Percentiles rank a stretch among this genome's conserved stretches.
These are phyloP conservation scores for Mucor ambiguus DNA, from an alignment of 371 early-diverging fungal genomes.

Conservation along the genomic window DNA sequence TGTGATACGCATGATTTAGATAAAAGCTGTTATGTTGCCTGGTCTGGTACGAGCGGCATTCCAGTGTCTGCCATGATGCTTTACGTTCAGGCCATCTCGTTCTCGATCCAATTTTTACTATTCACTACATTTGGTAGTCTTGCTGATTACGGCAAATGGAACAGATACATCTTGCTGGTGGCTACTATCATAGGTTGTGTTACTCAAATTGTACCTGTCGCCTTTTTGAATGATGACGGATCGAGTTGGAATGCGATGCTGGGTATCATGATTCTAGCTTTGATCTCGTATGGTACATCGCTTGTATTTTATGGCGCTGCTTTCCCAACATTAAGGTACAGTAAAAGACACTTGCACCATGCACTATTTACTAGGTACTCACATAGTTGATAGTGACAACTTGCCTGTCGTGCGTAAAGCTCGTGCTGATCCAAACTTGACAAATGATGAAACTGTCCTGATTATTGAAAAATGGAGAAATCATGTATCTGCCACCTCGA, in stretches of 20 bases:
- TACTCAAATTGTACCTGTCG: slow-evolving; percentile 47
- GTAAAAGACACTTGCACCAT: background rate
- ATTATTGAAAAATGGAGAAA: slow-evolving; percentile 50
- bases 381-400: slow-evolving; percentile 35
- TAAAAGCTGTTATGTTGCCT: slow-evolving; percentile 38
- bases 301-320: slow-evolving; percentile 56
- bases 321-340: slow-evolving; percentile 48
- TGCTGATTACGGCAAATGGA: slow-evolving; percentile 54
- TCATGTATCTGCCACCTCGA: slow-evolving; percentile 55
- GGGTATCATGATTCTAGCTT: slow-evolving; percentile 42
- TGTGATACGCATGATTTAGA: slow-evolving; percentile 36
- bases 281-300: slow-evolving; percentile 50
- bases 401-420: slow-evolving; percentile 49
- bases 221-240: slow-evolving; percentile 42
- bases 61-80: slow-evolving; percentile 51
- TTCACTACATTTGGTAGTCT: slow-evolving; percentile 53
- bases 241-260: slow-evolving; percentile 51
- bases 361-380: background rate
- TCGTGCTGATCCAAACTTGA: slow-evolving; percentile 32
- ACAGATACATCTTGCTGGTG: slow-evolving; percentile 39
- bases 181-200: slow-evolving; percentile 47
- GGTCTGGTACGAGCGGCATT: slow-evolving; percentile 33
- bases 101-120: slow-evolving; percentile 47
- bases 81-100: slow-evolving; percentile 52
- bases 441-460: slow-evolving; percentile 23